These are phyloP conservation scores for Candida glucosophila DNA, from an alignment of 1,139 yeast species.

Conservation along the genomic window DNA sequence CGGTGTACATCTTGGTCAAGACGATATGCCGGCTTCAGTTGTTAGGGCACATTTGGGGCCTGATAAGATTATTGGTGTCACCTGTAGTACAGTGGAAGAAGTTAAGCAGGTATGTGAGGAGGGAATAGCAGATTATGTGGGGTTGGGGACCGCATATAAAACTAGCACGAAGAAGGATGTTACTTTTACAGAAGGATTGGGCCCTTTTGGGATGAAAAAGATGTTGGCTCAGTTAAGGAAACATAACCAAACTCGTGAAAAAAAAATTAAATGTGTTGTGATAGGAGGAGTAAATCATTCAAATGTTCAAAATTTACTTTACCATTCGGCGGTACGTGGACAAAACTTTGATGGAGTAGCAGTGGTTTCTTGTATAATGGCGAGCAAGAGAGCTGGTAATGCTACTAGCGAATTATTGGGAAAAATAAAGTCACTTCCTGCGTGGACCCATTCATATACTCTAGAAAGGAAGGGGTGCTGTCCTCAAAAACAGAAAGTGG, in stretches of 20 bases:
- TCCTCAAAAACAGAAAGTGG: constrained; percentile 4
- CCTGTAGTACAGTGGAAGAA: constrained; percentile 56
- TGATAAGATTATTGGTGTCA: constrained; percentile 71
- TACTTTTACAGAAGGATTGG: constrained; percentile 39
- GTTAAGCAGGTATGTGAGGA: constrained; percentile 46
- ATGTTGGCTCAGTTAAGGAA: constrained; percentile 42
- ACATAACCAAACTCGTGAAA: constrained; percentile 12
- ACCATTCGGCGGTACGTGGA: constrained; percentile 39
- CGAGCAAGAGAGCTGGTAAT: constrained; percentile 44
- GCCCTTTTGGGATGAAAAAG: constrained; percentile 57
- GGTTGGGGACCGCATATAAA: constrained; percentile 75
- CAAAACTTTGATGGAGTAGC: constrained; percentile 69
- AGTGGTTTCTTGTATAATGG: constrained; percentile 82
- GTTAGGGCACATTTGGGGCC: constrained; percentile 65
- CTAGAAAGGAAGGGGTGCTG: not conserved
- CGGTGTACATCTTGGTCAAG: constrained; percentile 92
- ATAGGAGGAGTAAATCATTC: constrained; percentile 79
- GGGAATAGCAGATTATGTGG: constrained; percentile 68
- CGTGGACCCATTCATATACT: constrained; percentile 4
- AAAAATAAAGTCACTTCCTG: constrained; percentile 9
- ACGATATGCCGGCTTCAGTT: constrained; percentile 62
- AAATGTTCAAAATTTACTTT: constrained; percentile 52
- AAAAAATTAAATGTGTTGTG: constrained; percentile 52
- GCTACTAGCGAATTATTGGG: constrained; percentile 36
- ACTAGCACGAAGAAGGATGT: constrained; percentile 61